Conservation (phyloP, 2,329 filamentous ascomycete genomes). For the Fusarium foetens region DNA sequence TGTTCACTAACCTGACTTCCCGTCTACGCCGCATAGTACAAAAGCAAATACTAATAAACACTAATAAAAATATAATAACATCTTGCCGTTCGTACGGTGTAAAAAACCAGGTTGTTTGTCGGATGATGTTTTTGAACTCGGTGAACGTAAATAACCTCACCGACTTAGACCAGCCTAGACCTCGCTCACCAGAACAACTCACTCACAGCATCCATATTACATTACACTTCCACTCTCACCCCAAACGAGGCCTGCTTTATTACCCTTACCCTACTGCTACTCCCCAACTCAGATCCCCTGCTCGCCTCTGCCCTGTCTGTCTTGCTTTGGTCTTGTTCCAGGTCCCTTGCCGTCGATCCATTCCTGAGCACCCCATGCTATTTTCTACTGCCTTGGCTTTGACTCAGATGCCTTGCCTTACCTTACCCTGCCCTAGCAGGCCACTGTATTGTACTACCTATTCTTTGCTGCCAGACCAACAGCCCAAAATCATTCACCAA, state of each 20-base stretch:
- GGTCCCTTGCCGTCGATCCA: constrained; percentile 39
- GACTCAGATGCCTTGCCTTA: constrained; percentile 21
- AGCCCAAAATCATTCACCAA: constrained; percentile 5
- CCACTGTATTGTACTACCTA: not conserved
- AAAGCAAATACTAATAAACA: not conserved
- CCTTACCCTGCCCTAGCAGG: not conserved
- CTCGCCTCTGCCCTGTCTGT: constrained; percentile 13
- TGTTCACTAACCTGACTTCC: constrained; percentile 23
- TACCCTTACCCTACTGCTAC: constrained; percentile 2
- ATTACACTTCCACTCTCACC: constrained; percentile 17
- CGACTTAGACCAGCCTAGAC: constrained; percentile 23
- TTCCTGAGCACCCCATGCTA: constrained; percentile 25
- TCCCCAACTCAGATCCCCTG: not conserved
- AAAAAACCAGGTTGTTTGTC: not conserved
- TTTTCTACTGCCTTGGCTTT: constrained; percentile 27
- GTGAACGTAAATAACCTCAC: constrained; percentile 34
- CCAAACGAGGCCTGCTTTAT: constrained; percentile 26
- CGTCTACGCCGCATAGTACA: constrained; percentile 12
- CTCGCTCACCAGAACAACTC: constrained; percentile 8
- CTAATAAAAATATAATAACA: not conserved
- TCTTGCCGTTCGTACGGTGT: not conserved
- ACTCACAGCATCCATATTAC: not conserved
- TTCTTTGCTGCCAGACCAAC: constrained; percentile 1
- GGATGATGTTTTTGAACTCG: constrained; percentile 20
- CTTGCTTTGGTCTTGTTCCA: constrained; percentile 21